phyloP scores from a whole-genome alignment of 2,329 filamentous ascomycete genomes.

The Magnaporthales sp. region DNA sequence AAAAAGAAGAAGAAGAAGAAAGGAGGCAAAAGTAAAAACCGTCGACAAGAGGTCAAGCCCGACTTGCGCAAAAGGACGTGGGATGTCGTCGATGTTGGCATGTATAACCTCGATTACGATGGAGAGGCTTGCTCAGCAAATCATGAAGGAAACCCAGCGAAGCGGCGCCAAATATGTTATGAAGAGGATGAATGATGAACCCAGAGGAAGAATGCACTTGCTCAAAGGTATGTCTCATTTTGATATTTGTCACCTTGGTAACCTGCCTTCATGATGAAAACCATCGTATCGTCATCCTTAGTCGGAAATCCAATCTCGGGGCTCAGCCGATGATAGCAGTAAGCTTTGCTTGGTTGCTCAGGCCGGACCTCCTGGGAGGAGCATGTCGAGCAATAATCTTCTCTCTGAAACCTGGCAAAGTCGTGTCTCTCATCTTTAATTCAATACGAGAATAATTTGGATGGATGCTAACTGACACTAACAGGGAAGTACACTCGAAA shows the following conservation, averaged over 20 bases:
- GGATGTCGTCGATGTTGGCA: constrained; percentile 54
- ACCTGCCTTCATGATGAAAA: constrained; percentile 64
- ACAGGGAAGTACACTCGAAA: not conserved
- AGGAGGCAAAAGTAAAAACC: constrained; percentile 25
- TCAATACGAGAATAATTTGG: not conserved
- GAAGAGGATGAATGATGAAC: constrained; percentile 25
- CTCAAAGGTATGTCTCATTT: not conserved
- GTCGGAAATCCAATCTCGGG: constrained; percentile 49
- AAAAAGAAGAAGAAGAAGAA: constrained; percentile 22
- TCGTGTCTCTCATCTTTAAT: not conserved
- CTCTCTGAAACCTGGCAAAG: constrained; percentile 34
- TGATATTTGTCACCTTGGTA: constrained; percentile 3
- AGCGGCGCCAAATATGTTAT: constrained; percentile 38
- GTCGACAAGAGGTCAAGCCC: constrained; percentile 40
- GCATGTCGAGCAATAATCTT: constrained; percentile 38
- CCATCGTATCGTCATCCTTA: constrained; percentile 93
- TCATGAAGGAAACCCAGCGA: constrained; percentile 17
- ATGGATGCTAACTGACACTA: not conserved
- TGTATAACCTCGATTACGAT: constrained; percentile 54
- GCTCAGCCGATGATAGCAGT: not conserved
- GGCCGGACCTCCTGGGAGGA: constrained; percentile 13
- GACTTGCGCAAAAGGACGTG: constrained; percentile 59
- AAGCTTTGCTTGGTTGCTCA: constrained; percentile 1
- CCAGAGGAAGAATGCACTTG: constrained; percentile 10
- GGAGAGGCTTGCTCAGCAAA: constrained; percentile 21